Base-by-base conservation (phyloP, 2,329 filamentous ascomycete genomes). In the Venturia nashicola region DNA sequence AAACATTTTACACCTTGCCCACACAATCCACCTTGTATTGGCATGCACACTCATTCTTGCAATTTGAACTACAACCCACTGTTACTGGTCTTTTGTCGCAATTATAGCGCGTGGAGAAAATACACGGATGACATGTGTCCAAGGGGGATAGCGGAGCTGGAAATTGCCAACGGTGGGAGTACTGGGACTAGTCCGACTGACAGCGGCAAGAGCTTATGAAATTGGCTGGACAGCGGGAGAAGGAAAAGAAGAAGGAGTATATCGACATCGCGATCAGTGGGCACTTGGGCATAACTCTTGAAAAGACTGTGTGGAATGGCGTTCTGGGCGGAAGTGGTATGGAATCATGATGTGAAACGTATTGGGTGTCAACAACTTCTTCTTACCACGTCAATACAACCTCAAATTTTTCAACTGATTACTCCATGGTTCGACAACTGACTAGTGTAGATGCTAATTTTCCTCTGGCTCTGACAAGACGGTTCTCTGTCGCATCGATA, bases 31-130 rank as follows among this genome's bases (percentile, higher is more conserved):
- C 39, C 62, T 1, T 64, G 62, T 14, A 39, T 64, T n/a, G 61
- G 43, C 61, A 63, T 65, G 57, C 63, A 65, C 46, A 65, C 63
- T 1, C 59, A 65, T 20, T 59, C 64, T 20, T 65, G 63, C 42
- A 27, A 18, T 5, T 9, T 32, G 32, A 54, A 40, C 59, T 43
- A 65, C 12, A 61, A 65, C 32, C 59, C 59, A 40, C 43, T 65
- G 5, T 44, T 51, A 16, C 36, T 65, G 1, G 44, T 65, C 16
- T 65, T 51, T 39, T 65, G 63, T 36, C 59, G 42, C 20, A 23
- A 51, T 7, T 65, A 65, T 23, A 3, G 2, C 18, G 55, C 46
- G 2, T 12, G 51, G n/a, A 39, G 59, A 54, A n/a, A 20, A 14
- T 43, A 42, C 23, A 57, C 36, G 43, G 40, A 62, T 5, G 39